Evolutionary conservation across 495 filamentous ascomycete genomes (phyloP), one percentile per base, ranked within the genome.

Genomic region (Aspergillus baeticus): DNA sequence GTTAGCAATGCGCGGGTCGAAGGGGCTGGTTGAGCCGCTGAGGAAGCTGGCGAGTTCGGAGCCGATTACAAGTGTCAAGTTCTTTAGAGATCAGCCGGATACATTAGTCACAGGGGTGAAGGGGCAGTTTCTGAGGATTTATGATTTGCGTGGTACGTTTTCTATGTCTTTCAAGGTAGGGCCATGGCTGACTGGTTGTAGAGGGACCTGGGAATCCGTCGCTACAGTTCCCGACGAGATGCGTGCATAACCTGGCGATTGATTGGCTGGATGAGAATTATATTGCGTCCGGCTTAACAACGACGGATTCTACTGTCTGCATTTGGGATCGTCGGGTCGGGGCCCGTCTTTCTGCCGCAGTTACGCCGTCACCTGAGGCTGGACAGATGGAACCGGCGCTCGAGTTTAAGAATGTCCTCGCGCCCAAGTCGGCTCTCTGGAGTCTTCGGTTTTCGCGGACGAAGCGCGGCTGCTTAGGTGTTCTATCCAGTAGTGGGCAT

Each of bases 191-290:
- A 22, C 26, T 33, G 11, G 29, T n/a, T 17, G 23, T 47, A 79
- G 83, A 85, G 61, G 72, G 71, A 6, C 70, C 74, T 21, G 74
- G 81, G 50, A 87, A 77, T 65, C 82, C 70, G 39, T 80, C 76
- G 45, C 70, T 84, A 21, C 82, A 75, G 69, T 91, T 89, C 61
- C 82, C 84, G 13, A 96, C 92, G 14, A 84, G 87, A 46, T 94
- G 90, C 67, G 91, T 92, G 38, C 90, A 96, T 64, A 96, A 96
- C 58, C 70, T 98, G 45, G 86, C 91, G 23, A 92, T 98, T 56
- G 90, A 98, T 69, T 89, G 87, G 60, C 78, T 87, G 10, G 90
- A 98, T 68, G 85, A 90, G 63, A 96, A 97, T 63, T 96, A 96
- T 64, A 96, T 98, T 69, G 90, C 92, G 0, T 96, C 92, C 6